Conservation (phyloP, 2,329 filamentous ascomycete genomes). For the Botrytis aclada region DNA sequence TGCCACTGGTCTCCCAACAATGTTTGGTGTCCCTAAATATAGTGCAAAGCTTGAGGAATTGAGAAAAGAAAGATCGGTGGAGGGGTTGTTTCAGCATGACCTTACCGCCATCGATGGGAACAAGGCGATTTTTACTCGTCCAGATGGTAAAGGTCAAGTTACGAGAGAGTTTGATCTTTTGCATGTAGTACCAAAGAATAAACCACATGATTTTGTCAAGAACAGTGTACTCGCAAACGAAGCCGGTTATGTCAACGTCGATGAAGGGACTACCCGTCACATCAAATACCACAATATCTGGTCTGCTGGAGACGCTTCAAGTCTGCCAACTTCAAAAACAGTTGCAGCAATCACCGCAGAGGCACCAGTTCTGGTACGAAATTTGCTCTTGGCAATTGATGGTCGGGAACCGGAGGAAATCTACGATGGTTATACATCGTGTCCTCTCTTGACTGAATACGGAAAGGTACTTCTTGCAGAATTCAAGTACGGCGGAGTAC, state of each 20-base stretch:
- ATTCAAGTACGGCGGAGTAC: slow-evolving; percentile 61
- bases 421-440: slow-evolving; percentile 57
- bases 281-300: slow-evolving; percentile 55
- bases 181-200: slow-evolving; percentile 59
- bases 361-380: slow-evolving; percentile 50
- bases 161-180: slow-evolving; percentile 51
- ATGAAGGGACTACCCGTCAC: slow-evolving; percentile 51
- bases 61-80: slow-evolving; percentile 52
- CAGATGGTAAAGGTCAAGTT: slow-evolving; percentile 44
- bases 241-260: slow-evolving; percentile 56
- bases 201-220: slow-evolving; percentile 52
- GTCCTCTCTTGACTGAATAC: slow-evolving; percentile 54
- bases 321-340: slow-evolving; percentile 56
- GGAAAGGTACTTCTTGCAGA: slow-evolving; percentile 62
- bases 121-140: slow-evolving; percentile 49
- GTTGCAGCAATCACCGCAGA: slow-evolving; percentile 52
- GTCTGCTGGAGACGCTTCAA: slow-evolving; percentile 59
- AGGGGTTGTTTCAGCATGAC: slow-evolving; percentile 58
- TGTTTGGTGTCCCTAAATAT: slow-evolving; percentile 62
- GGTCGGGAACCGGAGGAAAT: slow-evolving; percentile 44
- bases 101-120: slow-evolving; percentile 52
- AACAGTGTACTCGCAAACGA: slow-evolving; percentile 53
- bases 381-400: slow-evolving; percentile 46
- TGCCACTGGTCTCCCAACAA: slow-evolving; percentile 52
- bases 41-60: slow-evolving; percentile 51